Base-by-base conservation (phyloP, 495 filamentous ascomycete genomes). In the Cercophora newfieldiana region DNA sequence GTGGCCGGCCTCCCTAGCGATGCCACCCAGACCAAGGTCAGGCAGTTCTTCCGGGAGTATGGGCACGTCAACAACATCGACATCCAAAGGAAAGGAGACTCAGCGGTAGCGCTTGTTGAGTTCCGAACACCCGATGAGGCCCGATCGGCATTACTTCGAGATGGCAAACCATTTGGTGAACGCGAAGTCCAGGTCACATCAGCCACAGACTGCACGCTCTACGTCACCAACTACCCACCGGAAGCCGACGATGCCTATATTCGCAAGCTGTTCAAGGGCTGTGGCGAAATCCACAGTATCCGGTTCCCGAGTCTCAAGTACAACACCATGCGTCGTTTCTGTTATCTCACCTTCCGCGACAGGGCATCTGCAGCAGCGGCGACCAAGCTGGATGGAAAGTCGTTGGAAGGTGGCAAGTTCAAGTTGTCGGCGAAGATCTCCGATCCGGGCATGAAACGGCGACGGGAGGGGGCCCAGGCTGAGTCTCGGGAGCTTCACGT, bases 401-500 rank as follows among this genome's bases (percentile, higher is more conserved):
- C 83, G 12, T 71, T 92, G 3, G 91, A 89, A 31, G 82, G 53
- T 1, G 77, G 86, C 28, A 83, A 85, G 31, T 86, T 87, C 61
- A 88, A 83, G 65, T 80, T 99, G 6, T 71, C 87, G 29, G 91
- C 84, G 3, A 93, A 93, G 77, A 90, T 96, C 64, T 97, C 95
- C 0, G 86, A 97, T 71, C 95, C 95, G 0, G 78, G 78, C 1
- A 82, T 85, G 22, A 94, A 91, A 78, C 88, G 94, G 73, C 82
- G 86, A 21, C 89, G 95, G n/a, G 82, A 87, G 33, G 92, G 93
- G n/a, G 87, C 95, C 26, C 84, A 91, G 60, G 83, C 89, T 21
- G 94, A 97, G 76, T 91, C 89, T 12, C 87, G 95, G 24, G 94
- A 98, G 75, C 67, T 99, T n/a, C 93, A 91, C 70, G 83, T 97